phyloP scores from a whole-genome alignment of 208 protist species.

The Crithidia fasciculata region DNA sequence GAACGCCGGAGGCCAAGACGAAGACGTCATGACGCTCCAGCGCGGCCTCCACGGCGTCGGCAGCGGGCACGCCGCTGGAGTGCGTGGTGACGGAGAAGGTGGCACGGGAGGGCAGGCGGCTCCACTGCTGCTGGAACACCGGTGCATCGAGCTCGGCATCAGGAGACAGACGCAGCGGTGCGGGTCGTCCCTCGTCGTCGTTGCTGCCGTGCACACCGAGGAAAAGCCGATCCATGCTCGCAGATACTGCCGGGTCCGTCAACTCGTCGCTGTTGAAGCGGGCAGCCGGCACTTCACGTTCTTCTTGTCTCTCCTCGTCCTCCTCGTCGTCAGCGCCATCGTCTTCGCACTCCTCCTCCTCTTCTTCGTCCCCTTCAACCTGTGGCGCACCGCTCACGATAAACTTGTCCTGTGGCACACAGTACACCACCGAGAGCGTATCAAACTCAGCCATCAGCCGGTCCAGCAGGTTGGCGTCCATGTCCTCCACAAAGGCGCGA shows the following conservation, averaged over 20 bases:
- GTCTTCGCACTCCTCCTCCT: conserved; percentile 13
- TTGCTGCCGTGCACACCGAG: background rate
- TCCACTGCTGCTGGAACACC: conserved; percentile 56
- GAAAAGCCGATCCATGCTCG: too few species aligned
- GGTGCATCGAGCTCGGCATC: conserved; percentile 46
- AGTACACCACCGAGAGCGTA: conserved; percentile 86
- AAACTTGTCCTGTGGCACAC: conserved; percentile 55
- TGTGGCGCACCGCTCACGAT: background rate
- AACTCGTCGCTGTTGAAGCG: too few species aligned
- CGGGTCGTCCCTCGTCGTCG: background rate
- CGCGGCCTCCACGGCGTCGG: conserved; percentile 40
- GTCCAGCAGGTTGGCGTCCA: conserved; percentile 64
- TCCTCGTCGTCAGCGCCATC: conserved; percentile 18
- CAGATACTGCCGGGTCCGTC: too few species aligned
- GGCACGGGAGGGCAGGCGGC: conserved; percentile 1
- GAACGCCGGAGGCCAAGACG: conserved; percentile 58
- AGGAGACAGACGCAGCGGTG: conserved; percentile 31
- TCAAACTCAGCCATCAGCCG: conserved; percentile 92
- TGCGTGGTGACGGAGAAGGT: conserved; percentile 32
- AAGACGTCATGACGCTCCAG: conserved; percentile 52
- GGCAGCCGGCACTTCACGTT: background rate
- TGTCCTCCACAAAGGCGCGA: conserved; percentile 68
- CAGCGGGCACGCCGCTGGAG: conserved; percentile 4
- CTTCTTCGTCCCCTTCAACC: conserved; percentile 15
- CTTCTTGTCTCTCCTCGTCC: background rate